Evolutionary conservation across 305 asterid genomes (phyloP).

Genomic region (Fraxinus nigra): DNA sequence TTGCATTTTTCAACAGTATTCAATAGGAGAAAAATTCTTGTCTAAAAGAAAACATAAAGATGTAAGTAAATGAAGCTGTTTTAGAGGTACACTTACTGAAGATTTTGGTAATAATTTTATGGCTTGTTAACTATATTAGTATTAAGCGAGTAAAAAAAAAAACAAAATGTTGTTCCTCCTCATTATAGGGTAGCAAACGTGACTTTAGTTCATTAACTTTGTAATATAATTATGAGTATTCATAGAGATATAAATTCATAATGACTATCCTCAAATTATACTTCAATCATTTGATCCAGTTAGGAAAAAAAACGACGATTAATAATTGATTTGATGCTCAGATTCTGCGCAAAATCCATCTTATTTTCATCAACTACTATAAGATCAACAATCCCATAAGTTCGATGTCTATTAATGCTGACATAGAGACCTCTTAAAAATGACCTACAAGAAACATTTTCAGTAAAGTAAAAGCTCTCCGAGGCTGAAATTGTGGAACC

Average conservation of each 20-base stretch:
- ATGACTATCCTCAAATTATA: not conserved
- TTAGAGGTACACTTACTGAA: not conserved
- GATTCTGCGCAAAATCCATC: not conserved
- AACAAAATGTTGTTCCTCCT: too few species aligned
- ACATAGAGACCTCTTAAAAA: not conserved
- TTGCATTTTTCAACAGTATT: too few species aligned
- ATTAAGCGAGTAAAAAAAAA: too few species aligned
- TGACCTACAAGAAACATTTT: slow-evolving; percentile 18
- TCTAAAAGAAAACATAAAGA: not conserved
- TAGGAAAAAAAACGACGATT: not conserved
- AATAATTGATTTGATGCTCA: not conserved
- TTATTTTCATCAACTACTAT: not conserved
- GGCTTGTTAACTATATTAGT: too few species aligned
- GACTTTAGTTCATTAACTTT: not conserved
- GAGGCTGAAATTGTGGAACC: slow-evolving; percentile 42
- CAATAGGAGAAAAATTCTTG: not conserved
- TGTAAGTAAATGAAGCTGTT: not conserved
- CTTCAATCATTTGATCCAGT: not conserved
- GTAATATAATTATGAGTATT: not conserved
- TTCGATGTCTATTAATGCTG: not conserved
- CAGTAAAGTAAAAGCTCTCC: slow-evolving; percentile 32
- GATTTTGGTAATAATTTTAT: not conserved
- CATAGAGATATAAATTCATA: not conserved
- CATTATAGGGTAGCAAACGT: not conserved
- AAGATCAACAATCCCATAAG: not conserved